Evolutionary conservation across 2,329 filamentous ascomycete species (phyloP).

Genomic region (Trichoderma polysporum): DNA sequence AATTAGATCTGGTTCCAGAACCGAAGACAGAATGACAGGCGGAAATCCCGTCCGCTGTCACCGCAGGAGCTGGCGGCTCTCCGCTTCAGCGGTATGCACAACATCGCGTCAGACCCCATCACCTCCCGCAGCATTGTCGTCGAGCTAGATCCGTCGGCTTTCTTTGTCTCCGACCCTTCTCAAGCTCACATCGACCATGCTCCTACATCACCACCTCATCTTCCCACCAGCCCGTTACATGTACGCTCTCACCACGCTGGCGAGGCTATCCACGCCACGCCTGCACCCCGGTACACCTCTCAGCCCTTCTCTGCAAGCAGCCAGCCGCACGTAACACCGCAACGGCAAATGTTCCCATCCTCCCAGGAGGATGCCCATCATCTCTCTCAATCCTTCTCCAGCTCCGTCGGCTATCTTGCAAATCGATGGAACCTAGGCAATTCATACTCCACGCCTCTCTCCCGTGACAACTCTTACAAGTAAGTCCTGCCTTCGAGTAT

Average conservation of each 20-base stretch:
- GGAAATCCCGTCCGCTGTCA: slow-evolving; percentile 81
- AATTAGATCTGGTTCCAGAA: slow-evolving; percentile 96
- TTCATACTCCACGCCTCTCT: slow-evolving; percentile 50
- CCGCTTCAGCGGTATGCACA: slow-evolving; percentile 54
- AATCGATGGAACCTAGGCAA: slow-evolving; percentile 57
- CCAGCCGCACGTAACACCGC: slow-evolving; percentile 24
- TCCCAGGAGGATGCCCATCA: slow-evolving; percentile 31
- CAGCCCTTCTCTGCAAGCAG: slow-evolving; percentile 10
- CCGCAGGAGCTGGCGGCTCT: slow-evolving; percentile 71
- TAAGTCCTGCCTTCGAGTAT: slow-evolving; percentile 32
- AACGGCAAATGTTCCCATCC: slow-evolving; percentile 29
- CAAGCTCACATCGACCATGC: slow-evolving; percentile 27
- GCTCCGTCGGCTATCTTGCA: slow-evolving; percentile 51
- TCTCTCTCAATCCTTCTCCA: slow-evolving; percentile 43
- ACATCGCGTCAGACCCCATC: slow-evolving; percentile 48
- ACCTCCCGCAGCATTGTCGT: slow-evolving; percentile 31
- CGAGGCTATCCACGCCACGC: slow-evolving; percentile 29
- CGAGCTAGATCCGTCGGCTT: slow-evolving; percentile 29
- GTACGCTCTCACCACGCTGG: slow-evolving; percentile 25
- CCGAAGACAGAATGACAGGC: slow-evolving; percentile 84
- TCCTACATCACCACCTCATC: slow-evolving; percentile 29
- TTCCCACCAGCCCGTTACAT: slow-evolving; percentile 30
- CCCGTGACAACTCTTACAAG: slow-evolving; percentile 48
- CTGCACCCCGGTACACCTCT: slow-evolving; percentile 22
- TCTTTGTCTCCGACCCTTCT: slow-evolving; percentile 32